Conservation (phyloP, 2,329 filamentous ascomycete species). For the Monosporascus sp. region DNA sequence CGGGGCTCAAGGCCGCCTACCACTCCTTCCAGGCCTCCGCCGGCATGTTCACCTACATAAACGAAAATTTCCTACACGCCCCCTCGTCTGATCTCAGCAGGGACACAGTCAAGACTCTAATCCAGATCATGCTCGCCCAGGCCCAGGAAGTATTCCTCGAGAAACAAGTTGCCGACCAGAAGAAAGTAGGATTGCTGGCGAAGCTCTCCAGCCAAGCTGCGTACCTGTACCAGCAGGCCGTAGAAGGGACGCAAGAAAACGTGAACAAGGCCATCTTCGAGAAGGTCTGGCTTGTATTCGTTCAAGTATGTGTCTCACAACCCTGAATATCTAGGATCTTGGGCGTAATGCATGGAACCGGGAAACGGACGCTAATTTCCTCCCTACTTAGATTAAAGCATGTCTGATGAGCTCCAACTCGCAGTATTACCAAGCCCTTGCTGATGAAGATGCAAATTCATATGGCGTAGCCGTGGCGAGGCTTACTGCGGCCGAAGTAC, state of each 20-base stretch:
- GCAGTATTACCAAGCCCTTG: slow-evolving; percentile 88
- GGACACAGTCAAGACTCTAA: slow-evolving; percentile 92
- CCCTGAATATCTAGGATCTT: not conserved
- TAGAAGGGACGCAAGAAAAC: slow-evolving; percentile 89
- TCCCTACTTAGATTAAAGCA: slow-evolving; percentile 58
- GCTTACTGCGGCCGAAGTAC: slow-evolving; percentile 71
- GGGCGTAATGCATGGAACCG: not conserved
- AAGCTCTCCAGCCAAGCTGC: slow-evolving; percentile 90
- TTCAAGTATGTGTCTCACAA: slow-evolving; percentile 55
- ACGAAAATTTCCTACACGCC: slow-evolving; percentile 97
- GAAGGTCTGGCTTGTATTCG: slow-evolving; percentile 82
- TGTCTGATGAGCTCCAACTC: slow-evolving; percentile 79
- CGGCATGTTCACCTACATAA: slow-evolving; percentile 99
- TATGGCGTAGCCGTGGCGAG: slow-evolving; percentile 82
- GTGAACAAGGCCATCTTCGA: slow-evolving; percentile 89
- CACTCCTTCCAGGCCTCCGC: slow-evolving; percentile 97
- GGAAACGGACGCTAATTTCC: slow-evolving; percentile 8
- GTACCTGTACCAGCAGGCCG: slow-evolving; percentile 79
- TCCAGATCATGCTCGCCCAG: slow-evolving; percentile 88
- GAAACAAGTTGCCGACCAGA: slow-evolving; percentile 87
- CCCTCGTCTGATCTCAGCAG: slow-evolving; percentile 93
- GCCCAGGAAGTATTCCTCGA: slow-evolving; percentile 97
- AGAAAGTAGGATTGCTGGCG: slow-evolving; percentile 85
- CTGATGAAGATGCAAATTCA: slow-evolving; percentile 82
- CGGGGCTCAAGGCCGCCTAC: slow-evolving; percentile 91